Conservation (phyloP, 2,329 filamentous ascomycete species). For the Lasiodiplodia sp. region DNA sequence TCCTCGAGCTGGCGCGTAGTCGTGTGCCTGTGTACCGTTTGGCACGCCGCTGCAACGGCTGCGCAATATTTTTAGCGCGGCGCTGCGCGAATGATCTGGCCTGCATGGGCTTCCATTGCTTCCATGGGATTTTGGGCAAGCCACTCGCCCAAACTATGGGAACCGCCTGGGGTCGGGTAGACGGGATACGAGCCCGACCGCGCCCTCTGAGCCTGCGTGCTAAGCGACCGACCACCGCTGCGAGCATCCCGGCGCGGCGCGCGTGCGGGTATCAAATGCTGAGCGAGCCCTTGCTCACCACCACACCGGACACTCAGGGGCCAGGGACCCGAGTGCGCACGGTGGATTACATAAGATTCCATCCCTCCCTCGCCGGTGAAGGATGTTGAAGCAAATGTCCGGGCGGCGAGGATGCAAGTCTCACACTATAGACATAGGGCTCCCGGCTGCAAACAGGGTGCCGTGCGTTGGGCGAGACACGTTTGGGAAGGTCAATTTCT, state of each 20-base stretch:
- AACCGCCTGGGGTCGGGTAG: conserved; percentile 13
- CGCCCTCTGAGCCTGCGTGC: conserved; percentile 14
- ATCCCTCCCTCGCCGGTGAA: background rate
- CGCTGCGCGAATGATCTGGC: conserved; percentile 19
- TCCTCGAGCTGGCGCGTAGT: conserved; percentile 7
- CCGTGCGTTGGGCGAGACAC: too few relatives aligned
- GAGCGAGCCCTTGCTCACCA: conserved; percentile 13
- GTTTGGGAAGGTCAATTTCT: too few relatives aligned
- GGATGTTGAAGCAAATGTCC: background rate
- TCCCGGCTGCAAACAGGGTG: too few relatives aligned
- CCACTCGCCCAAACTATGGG: conserved; percentile 5
- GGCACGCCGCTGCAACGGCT: conserved; percentile 19
- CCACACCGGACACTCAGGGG: conserved; percentile 12
- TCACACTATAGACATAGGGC: too few relatives aligned
- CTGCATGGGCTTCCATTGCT: conserved; percentile 26
- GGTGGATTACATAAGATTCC: too few relatives aligned
- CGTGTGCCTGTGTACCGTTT: conserved; percentile 2
- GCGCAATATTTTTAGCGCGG: conserved; percentile 23
- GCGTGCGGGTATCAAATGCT: conserved; percentile 23
- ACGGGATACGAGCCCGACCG: conserved; percentile 4
- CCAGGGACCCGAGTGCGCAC: background rate
- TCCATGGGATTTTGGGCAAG: conserved; percentile 26
- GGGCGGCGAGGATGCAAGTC: too few relatives aligned
- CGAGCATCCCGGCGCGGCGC: conserved; percentile 14
- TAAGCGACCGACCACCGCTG: conserved; percentile 21